These are phyloP conservation scores for Monosporascus sp. DNA, from an alignment of 2,329 filamentous ascomycete species.

Conservation along the genomic window DNA sequence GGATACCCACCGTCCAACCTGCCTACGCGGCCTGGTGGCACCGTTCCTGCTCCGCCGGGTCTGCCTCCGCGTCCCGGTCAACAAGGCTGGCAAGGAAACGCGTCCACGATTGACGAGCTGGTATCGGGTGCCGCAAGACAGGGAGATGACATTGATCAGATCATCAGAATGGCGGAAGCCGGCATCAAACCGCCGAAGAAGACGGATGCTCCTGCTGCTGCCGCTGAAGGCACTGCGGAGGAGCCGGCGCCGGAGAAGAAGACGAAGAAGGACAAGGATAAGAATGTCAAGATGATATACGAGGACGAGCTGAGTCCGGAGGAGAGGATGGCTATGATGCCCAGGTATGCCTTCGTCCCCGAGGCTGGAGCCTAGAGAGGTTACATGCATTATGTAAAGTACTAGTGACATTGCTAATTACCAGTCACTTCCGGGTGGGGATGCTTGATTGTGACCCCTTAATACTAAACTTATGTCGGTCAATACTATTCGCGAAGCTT, in stretches of 20 bases:
- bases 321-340: constrained; percentile 77
- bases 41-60: constrained; percentile 32
- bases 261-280: constrained; percentile 61
- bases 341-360: constrained; percentile 66
- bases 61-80: constrained; percentile 39
- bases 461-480: no score
- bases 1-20: constrained; percentile 37
- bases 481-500: no score
- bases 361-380: constrained; percentile 18
- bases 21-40: constrained; percentile 39
- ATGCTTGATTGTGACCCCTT: no score
- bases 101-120: constrained; percentile 43
- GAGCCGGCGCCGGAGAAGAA: constrained; percentile 54
- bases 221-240: constrained; percentile 30
- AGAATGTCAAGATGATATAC: constrained; percentile 71
- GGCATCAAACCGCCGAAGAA: constrained; percentile 48
- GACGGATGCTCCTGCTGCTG: constrained; percentile 14
- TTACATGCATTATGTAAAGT: constrained; percentile 7
- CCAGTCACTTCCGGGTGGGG: background rate
- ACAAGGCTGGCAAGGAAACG: constrained; percentile 27
- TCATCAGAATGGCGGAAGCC: constrained; percentile 60
- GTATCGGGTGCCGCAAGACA: constrained; percentile 37
- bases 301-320: constrained; percentile 78
- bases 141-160: constrained; percentile 58
- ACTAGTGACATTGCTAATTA: background rate